Evolutionary conservation across 352 stramenopile species (phyloP).

Genomic region (Globisporangium paroecandrum): DNA sequence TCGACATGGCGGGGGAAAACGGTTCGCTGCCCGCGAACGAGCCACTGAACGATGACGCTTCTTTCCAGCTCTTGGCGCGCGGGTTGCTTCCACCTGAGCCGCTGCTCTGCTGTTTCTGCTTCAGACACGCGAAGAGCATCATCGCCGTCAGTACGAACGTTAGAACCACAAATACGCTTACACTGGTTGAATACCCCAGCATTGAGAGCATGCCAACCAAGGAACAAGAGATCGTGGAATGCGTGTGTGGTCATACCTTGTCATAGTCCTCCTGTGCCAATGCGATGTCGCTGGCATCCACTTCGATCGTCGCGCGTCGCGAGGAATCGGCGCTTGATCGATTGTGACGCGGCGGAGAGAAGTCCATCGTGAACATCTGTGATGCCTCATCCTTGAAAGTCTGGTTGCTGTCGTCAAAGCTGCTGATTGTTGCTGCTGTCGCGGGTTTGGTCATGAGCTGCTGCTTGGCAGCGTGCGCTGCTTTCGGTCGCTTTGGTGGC

Average conservation of each 20-base stretch:
- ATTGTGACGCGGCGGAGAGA: slow-evolving; percentile 23
- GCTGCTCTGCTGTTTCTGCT: slow-evolving; percentile 12
- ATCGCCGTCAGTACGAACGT: neutral
- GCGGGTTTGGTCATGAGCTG: neutral
- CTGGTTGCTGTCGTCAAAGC: slow-evolving; percentile 17
- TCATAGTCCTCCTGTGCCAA: slow-evolving; percentile 10
- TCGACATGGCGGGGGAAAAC: slow-evolving; percentile 34
- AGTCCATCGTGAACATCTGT: slow-evolving; percentile 13
- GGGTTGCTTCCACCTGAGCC: neutral
- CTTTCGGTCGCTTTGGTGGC: slow-evolving; percentile 19
- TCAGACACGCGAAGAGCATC: slow-evolving; percentile 2
- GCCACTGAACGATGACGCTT: slow-evolving; percentile 18
- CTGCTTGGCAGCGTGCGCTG: slow-evolving; percentile 23
- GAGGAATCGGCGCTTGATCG: slow-evolving; percentile 11
- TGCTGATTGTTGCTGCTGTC: neutral
- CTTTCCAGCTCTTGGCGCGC: slow-evolving; percentile 9
- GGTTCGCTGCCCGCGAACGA: slow-evolving; percentile 26
- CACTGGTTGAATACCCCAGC: neutral
- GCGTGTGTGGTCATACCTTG: slow-evolving; percentile 14
- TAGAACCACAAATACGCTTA: slow-evolving; percentile 10
- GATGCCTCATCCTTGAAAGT: slow-evolving; percentile 13
- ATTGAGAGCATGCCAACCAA: neutral
- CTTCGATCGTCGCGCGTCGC: slow-evolving; percentile 18
- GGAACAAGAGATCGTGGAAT: neutral
- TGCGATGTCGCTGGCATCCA: slow-evolving; percentile 4